Evolutionary conservation across 176 grass and related monocot species (phyloP), one percentile per base, ranked within the genome.

Genomic region (Juncus inflexus): DNA sequence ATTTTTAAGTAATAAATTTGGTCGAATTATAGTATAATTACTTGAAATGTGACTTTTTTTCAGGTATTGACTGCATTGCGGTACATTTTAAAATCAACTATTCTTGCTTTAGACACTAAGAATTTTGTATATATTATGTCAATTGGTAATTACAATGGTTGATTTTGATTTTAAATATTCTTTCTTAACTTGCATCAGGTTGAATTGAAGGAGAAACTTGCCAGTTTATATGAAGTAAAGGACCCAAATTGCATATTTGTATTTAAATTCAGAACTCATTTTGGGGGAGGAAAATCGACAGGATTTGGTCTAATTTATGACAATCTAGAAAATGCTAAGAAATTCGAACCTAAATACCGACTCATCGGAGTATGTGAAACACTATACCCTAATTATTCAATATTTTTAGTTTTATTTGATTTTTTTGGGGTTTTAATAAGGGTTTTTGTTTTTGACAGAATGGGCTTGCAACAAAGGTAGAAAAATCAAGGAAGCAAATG

Each of bases 261-360:
- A 5, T 96, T 96, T 84, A 91, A 96, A 75, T 96, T 96, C 77
- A 81, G 87, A 70, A 96, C 92, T 36, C 87, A 96, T 65, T 96
- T 91, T 66, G 87, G 92, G 74, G 92, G 92, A 7, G 84, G 92
- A 49, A 96, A 96, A 69, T 96, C 87, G 6, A 96, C 87, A 37
- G 87, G 92, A 0, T 96, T 96, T 45, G 92, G 92, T 3, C 82
- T 96, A 65, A 96, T 96, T 73, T 96, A 96, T 50, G 92, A 96
- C 59, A 86, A 74, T 55, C 11, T 91, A 4, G 92, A 91, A 0
- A 71, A 81, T 0, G 92, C 92, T 54, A 96, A 96, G 79, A 96
- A 96, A 74, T 89, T 66, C 64, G 92, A 96, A 62, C 87, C 92
- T 66, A 96, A 91, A 70, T 96, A 96, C 80, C 75, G 92, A 37